Conservation (phyloP, 2,329 filamentous ascomycete genomes). For the Colletotrichum higginsianum region DNA sequence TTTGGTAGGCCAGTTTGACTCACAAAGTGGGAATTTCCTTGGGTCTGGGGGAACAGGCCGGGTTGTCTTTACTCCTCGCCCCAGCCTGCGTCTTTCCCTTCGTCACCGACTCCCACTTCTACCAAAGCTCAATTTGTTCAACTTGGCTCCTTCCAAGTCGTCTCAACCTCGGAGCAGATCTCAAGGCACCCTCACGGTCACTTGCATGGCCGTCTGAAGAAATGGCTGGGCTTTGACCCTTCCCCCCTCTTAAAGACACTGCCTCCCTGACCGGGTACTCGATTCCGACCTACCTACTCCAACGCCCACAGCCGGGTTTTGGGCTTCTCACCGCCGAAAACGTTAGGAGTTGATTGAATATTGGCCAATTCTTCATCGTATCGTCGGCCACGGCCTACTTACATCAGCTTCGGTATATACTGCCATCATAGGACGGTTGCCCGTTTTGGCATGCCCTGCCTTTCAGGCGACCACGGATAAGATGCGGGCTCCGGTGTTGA, state of each 20-base stretch:
- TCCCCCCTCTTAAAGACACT: constrained; percentile 23
- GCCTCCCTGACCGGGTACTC: constrained; percentile 12
- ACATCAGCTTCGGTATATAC: neutral
- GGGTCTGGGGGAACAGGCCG: constrained; percentile 19
- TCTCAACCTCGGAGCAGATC: neutral
- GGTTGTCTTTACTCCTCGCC: constrained; percentile 1
- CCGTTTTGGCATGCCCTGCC: constrained; percentile 5
- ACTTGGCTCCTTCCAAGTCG: neutral
- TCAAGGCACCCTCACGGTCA: neutral
- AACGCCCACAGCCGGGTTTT: neutral
- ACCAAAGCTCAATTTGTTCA: neutral
- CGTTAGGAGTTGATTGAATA: neutral
- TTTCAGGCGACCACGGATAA: constrained; percentile 2
- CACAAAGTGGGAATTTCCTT: constrained; percentile 34
- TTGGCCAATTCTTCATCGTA: neutral
- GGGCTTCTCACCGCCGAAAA: constrained; percentile 7
- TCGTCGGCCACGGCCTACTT: neutral
- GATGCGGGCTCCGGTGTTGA: constrained; percentile 33
- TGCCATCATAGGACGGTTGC: neutral
- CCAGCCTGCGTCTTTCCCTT: constrained; percentile 12
- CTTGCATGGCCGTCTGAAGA: constrained; percentile 35
- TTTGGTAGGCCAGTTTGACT: constrained; percentile 39
- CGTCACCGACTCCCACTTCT: constrained; percentile 20
- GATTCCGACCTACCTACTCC: neutral
- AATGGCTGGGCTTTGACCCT: constrained; percentile 39